Base-by-base conservation (phyloP, 2,329 filamentous ascomycete genomes). In the Xylaria polymorpha region DNA sequence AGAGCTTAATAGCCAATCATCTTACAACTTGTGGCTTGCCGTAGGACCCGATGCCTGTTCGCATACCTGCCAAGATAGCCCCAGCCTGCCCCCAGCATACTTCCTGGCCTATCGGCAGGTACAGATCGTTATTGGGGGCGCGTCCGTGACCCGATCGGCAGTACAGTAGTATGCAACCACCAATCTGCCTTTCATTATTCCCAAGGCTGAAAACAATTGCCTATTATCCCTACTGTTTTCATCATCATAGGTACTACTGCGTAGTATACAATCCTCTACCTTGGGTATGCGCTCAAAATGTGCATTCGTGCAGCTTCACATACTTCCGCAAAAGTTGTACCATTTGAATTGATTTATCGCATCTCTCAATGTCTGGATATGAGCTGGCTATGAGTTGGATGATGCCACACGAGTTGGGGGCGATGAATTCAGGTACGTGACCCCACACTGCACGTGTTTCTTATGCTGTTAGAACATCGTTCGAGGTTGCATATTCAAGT, bases 1-100 rank as follows among this genome's bases (percentile, higher is more conserved):
- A 50, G 39, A 41, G 50, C 56, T 64, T 72, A 57, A 62, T 29
- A 53, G 61, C 74, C 74, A 76, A 76, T 76, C 70, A 68, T 71
- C 55, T 72, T 69, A 71, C 61, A 68, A 43, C 25, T n/a, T 58
- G 51, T 37, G 14, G 25, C 22, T 14, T 60, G 44, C 60, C 44
- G 59, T 35, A 35, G 48, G 25, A n/a, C 12, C 59, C 51, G 57
- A 41, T 57, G 20, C 58, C 14, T 39, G 46, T 22, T 29, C 8
- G 56, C 55, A 22, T 12, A 12, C 15, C 39, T 69, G 67, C 64
- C 67, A 67, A 69, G 67, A 66, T 32, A 10, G 25, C 8, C n/a
- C n/a, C n/a, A n/a, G n/a, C n/a, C n/a, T n/a, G n/a, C n/a, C 25
- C 25, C 25, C 41, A 50, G 57, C 55, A 20, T 18, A 39, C 25